Evolutionary conservation across 2,329 filamentous ascomycete genomes (phyloP), one percentile per base, ranked within the genome.

Genomic region (Dryadomyces sulphureus): DNA sequence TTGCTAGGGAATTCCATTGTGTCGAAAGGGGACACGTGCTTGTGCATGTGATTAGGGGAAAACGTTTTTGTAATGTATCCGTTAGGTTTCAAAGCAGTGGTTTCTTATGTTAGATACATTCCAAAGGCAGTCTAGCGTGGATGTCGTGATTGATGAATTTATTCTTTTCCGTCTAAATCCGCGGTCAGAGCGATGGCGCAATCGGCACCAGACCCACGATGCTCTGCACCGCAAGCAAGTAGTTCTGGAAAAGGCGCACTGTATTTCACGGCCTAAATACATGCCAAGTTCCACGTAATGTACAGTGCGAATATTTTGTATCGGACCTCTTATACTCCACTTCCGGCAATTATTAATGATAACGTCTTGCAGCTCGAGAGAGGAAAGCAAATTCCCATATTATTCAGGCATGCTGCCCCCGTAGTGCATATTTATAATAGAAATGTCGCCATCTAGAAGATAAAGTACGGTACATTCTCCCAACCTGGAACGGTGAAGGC

Each of bases 101-200:
- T n/a, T n/a, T 40, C 5, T 40, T 22, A 40, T 43, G n/a, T 27
- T 21, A n/a, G 12, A 35, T 22, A 16, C 8, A 17, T 25, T 25
- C 40, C n/a, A n/a, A 5, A 14, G 43, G 55, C 47, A 41, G 48
- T 46, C 49, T 64, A 63, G 61, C 56, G 59, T 50, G 52, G 57
- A 62, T 63, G 55, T 60, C 60, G 60, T 62, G 60, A 63, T 63
- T 55, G 45, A 47, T 48, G 39, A 38, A 45, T 52, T 50, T 52
- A 49, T 20, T 27, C 32, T 47, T n/a, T 34, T 35, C n/a, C 24
- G 27, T 21, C n/a, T 21, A n/a, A 45, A 48, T 43, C 47, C 16
- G 19, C 19, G 22, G 20, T 36, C 38, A 32, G 25, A n/a, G 27
- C 47, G 48, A 54, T 54, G 52, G 50, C 52, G 52, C 52, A 52